Conservation (phyloP, 2,329 filamentous ascomycete genomes). For the Botryotinia globosa region DNA sequence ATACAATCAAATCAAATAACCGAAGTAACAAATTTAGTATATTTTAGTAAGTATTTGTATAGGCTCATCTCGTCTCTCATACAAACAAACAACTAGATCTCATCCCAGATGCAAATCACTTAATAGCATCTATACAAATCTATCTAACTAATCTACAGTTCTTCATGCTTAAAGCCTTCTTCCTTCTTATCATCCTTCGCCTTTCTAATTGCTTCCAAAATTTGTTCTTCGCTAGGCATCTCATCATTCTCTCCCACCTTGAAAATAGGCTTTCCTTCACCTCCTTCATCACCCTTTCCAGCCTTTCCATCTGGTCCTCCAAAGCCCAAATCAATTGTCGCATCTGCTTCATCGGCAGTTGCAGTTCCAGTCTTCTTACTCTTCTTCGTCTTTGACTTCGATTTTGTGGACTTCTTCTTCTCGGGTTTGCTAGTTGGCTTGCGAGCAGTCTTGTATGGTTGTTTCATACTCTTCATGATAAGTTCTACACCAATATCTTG, state of each 20-base stretch:
- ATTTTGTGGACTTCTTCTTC: slow-evolving; percentile 30
- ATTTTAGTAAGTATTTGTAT: not conserved
- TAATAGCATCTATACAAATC: not conserved
- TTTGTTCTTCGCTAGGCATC: slow-evolving; percentile 47
- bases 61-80: not conserved
- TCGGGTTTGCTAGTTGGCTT: slow-evolving; percentile 39
- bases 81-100: not conserved
- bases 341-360: slow-evolving; percentile 36
- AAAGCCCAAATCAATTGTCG: slow-evolving; percentile 44
- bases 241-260: slow-evolving; percentile 44
- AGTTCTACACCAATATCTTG: slow-evolving; percentile 68
- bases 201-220: slow-evolving; percentile 55
- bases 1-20: not conserved
- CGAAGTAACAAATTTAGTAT: not conserved
- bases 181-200: slow-evolving; percentile 18
- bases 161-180: slow-evolving; percentile 26
- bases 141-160: slow-evolving; percentile 26
- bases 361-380: slow-evolving; percentile 35
- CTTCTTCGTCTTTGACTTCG: slow-evolving; percentile 41
- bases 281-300: slow-evolving; percentile 24
- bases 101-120: not conserved
- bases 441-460: slow-evolving; percentile 41
- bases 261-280: slow-evolving; percentile 38
- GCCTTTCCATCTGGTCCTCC: not conserved
- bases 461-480: slow-evolving; percentile 64